A percentile compares a stretch with the other conserved stretches of the same genome.
phyloP scores from a whole-genome alignment of 73 alveolate species.

The Symbiodinium natans region DNA sequence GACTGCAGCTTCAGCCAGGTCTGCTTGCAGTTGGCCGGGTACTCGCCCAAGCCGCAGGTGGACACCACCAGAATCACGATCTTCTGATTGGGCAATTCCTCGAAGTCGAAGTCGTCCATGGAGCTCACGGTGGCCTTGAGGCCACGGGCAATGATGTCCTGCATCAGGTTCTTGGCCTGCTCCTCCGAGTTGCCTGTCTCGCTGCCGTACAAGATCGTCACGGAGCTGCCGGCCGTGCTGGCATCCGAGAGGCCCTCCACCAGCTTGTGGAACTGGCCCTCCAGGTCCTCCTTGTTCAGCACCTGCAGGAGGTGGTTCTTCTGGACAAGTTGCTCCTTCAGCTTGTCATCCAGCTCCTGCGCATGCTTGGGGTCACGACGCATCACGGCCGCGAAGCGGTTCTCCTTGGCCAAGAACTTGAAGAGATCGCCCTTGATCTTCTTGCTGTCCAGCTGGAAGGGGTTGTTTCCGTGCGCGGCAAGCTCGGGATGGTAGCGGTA shows the following conservation, averaged over 20 bases:
- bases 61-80: conserved; percentile 85
- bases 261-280: conserved; percentile 72
- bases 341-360: conserved; percentile 83
- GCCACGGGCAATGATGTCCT: conserved; percentile 75
- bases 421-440: conserved; percentile 93
- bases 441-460: conserved; percentile 90
- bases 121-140: conserved; percentile 70
- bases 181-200: conserved; percentile 94
- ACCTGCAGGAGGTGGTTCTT: conserved; percentile 62
- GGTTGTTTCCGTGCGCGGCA: conserved; percentile 42
- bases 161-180: conserved; percentile 85
- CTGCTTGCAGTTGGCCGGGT: conserved; percentile 92
- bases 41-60: conserved; percentile 86
- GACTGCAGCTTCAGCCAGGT: conserved; percentile 93
- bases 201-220: conserved; percentile 84
- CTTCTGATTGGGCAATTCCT: conserved; percentile 93
- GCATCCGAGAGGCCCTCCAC: conserved; percentile 82
- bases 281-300: conserved; percentile 60
- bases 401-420: conserved; percentile 92
- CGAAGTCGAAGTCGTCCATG: conserved; percentile 88
- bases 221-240: conserved; percentile 28
- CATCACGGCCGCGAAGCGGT: conserved; percentile 92
- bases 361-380: conserved; percentile 90
- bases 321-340: conserved; percentile 90
- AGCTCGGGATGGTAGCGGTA: conserved; percentile 93